phyloP scores from a whole-genome alignment of 2,329 filamentous ascomycete genomes.

The Botrytis elliptica region DNA sequence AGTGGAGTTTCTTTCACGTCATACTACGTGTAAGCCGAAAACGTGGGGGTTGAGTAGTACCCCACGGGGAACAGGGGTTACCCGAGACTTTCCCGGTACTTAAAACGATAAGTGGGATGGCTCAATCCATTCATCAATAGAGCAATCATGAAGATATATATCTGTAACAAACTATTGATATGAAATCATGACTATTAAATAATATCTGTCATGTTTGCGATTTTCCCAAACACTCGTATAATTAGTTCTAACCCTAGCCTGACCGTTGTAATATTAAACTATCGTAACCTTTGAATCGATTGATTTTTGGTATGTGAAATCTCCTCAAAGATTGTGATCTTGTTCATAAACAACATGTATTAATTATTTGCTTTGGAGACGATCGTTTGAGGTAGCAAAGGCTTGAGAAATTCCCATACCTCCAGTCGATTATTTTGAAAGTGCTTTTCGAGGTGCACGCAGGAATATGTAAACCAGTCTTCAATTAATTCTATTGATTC shows the following conservation, averaged over 20 bases:
- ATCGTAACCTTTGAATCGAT: neutral
- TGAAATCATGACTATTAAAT: neutral
- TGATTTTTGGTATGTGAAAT: neutral
- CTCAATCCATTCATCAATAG: neutral
- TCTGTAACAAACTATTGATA: neutral
- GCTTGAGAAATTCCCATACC: neutral
- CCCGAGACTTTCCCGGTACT: neutral
- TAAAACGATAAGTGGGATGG: neutral
- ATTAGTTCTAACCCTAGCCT: neutral
- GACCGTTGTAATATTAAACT: neutral
- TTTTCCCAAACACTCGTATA: neutral
- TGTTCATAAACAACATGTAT: neutral
- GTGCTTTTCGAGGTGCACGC: neutral
- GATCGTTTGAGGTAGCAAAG: neutral
- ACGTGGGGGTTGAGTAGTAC: neutral
- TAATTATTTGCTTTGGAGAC: neutral
- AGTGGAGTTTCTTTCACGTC: neutral
- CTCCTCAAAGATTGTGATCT: neutral
- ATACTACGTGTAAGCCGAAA: neutral
- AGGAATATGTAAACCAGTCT: neutral
- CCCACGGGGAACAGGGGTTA: neutral
- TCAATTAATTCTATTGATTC: neutral
- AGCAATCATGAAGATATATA: neutral
- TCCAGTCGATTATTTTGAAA: neutral
- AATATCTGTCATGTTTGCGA: neutral